Base-by-base conservation (phyloP, 441 rosid genomes). In the Manihot esculenta region DNA sequence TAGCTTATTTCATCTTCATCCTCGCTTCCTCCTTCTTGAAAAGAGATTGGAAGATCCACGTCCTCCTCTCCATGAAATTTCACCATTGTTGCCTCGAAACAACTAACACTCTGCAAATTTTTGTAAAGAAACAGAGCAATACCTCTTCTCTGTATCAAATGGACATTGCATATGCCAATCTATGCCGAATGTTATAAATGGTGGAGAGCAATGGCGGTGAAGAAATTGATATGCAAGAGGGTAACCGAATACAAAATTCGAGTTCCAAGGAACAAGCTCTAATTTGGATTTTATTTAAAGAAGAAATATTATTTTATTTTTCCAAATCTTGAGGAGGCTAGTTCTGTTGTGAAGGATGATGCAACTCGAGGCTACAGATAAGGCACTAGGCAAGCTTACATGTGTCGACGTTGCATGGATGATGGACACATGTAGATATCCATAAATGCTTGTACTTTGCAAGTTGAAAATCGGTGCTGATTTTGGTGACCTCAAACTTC, bases 1-100 rank as follows among this genome's bases (percentile, higher is more conserved):
- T 82, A 83, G 73, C 83, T 80, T 23, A 85, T 84, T 0, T 80
- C 82, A 33, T 86, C 91, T 2, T 44, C 74, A 11, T 78, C 79
- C 10, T 17, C 27, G 0, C 69, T 74, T 30, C 60, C 30, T 3
- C 42, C 79, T 26, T 59, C 64, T 55, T 17, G 23, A 15, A 6
- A n/a, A 53, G 49, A 33, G n/a, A 49, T 65, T 65, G 57, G 44
- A 27, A 44, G 47, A 13, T 64, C 77, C 0, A 44, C n/a, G n/a
- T n/a, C n/a, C n/a, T n/a, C 21, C 57, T 69, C 74, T 21, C 24
- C 74, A 17, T 51, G 51, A 59, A 82, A 11, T 48, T 69, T 5
- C 50, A 77, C 83, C 79, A 74, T 74, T 3, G 8, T 62, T 56
- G n/a, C 35, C 60, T 56, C 3, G 45, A 33, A 62, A 62, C 49